Evolutionary conservation across 2,329 filamentous ascomycete species (phyloP).

Genomic region (Calonectria montana): DNA sequence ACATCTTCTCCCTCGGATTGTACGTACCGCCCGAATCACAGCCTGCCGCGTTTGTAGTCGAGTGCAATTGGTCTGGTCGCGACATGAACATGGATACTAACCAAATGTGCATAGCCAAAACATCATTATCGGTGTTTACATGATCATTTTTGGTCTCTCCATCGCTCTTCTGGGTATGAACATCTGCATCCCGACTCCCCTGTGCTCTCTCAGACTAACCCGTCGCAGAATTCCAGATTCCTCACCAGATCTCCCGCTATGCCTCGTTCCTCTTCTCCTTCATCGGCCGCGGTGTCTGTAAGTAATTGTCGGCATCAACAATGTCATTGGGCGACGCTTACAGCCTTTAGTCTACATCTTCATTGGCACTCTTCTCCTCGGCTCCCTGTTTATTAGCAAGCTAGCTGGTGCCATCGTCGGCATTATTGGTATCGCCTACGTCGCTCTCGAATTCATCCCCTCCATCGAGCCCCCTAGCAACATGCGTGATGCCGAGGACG

Average conservation of each 20-base stretch:
- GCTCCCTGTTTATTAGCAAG: slow-evolving; percentile 72
- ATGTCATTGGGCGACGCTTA: slow-evolving; percentile 11
- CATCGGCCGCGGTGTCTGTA: slow-evolving; percentile 93
- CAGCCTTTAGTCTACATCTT: slow-evolving; percentile 87
- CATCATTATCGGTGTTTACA: slow-evolving; percentile 86
- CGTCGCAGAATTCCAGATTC: slow-evolving; percentile 86
- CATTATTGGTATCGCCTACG: slow-evolving; percentile 82
- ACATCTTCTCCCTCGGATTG: slow-evolving; percentile 73
- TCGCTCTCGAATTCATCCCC: slow-evolving; percentile 79
- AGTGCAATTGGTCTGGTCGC: neutral
- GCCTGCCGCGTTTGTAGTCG: neutral
- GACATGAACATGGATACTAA: slow-evolving; percentile 27
- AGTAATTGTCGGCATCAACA: slow-evolving; percentile 52
- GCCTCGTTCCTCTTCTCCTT: slow-evolving; percentile 99
- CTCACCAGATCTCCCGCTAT: slow-evolving; percentile 91
- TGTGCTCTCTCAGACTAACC: slow-evolving; percentile 35
- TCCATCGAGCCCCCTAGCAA: slow-evolving; percentile 84
- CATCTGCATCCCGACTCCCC: slow-evolving; percentile 21
- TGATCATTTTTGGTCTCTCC: slow-evolving; percentile 89
- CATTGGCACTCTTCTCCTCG: slow-evolving; percentile 86
- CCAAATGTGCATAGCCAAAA: slow-evolving; percentile 32
- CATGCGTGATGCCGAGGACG: slow-evolving; percentile 79
- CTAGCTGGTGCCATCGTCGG: slow-evolving; percentile 84
- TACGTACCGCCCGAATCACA: slow-evolving; percentile 56
- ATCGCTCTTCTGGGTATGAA: slow-evolving; percentile 73